Conservation (phyloP, 2,329 filamentous ascomycete species). For the Neoscytalidium dimidiatum region DNA sequence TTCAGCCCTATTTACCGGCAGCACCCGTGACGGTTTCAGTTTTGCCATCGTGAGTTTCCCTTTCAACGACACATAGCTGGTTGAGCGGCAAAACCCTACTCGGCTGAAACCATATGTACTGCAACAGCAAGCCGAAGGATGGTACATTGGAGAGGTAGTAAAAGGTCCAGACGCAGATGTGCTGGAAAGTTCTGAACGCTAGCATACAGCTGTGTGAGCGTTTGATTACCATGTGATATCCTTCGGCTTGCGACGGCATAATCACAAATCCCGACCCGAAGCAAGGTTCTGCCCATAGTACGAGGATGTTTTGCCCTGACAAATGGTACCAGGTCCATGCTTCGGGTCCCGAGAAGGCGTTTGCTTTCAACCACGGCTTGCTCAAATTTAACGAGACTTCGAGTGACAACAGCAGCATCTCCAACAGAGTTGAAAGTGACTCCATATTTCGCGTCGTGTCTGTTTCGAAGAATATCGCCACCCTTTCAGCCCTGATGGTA, state of each 20-base stretch:
- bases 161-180: no score
- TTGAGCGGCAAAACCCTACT: no score
- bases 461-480: conserved; percentile 32
- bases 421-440: conserved; percentile 27
- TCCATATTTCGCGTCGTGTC: conserved; percentile 35
- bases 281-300: not conserved
- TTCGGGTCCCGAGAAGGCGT: conserved; percentile 25
- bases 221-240: no score
- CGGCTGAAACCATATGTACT: not conserved
- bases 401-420: not conserved
- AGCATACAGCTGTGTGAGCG: no score
- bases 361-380: conserved; percentile 31
- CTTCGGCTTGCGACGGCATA: no score
- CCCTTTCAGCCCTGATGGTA: conserved; percentile 28
- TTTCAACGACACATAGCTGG: not conserved
- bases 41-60: conserved; percentile 31
- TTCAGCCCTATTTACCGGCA: conserved; percentile 25
- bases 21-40: conserved; percentile 32
- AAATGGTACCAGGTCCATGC: conserved; percentile 29
- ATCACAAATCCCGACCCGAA: no score
- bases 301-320: not conserved
- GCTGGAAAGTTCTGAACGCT: no score
- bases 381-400: conserved; percentile 35
- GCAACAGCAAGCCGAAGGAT: no score
- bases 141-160: no score